phyloP scores from a whole-genome alignment of 192 early-diverging fungal genomes.

The Rhizophagus sp. region DNA sequence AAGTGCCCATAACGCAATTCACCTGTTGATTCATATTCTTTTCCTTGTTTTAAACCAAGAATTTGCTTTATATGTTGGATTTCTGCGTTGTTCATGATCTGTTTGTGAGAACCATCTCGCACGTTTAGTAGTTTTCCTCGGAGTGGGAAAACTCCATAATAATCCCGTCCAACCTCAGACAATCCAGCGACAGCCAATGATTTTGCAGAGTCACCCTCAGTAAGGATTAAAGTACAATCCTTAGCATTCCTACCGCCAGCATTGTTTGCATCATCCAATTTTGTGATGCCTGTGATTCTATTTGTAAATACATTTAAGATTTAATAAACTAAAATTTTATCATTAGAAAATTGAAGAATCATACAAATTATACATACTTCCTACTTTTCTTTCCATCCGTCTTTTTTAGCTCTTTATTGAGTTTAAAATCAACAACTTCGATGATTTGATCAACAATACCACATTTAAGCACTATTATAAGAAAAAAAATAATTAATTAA shows the following conservation, averaged over 20 bases:
- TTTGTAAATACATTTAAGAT: too few relatives aligned
- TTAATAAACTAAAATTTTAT: too few relatives aligned
- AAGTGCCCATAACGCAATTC: constrained; percentile 91
- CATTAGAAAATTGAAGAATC: too few relatives aligned
- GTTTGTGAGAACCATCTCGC: constrained; percentile 73
- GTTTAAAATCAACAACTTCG: constrained; percentile 66
- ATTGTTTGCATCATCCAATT: constrained; percentile 93
- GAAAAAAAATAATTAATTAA: too few relatives aligned
- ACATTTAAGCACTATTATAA: constrained; percentile 63
- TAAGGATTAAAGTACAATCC: constrained; percentile 93
- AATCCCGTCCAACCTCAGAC: constrained; percentile 85
- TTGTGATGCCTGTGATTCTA: constrained; percentile 64
- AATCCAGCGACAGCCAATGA: constrained; percentile 84
- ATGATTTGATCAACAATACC: constrained; percentile 84
- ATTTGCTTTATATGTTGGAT: constrained; percentile 90
- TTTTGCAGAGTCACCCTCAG: constrained; percentile 50
- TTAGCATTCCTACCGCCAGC: constrained; percentile 74
- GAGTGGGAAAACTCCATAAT: constrained; percentile 94
- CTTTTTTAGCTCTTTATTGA: constrained; percentile 80
- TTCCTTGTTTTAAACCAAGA: constrained; percentile 88
- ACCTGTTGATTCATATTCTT: constrained; percentile 71
- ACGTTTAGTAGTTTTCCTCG: constrained; percentile 99
- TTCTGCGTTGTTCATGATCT: constrained; percentile 83
- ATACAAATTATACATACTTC: too few relatives aligned
- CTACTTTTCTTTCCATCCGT: constrained; percentile 64